Conservation (phyloP, 1,284 basidiomycete species). For the Trametes pubescens region DNA sequence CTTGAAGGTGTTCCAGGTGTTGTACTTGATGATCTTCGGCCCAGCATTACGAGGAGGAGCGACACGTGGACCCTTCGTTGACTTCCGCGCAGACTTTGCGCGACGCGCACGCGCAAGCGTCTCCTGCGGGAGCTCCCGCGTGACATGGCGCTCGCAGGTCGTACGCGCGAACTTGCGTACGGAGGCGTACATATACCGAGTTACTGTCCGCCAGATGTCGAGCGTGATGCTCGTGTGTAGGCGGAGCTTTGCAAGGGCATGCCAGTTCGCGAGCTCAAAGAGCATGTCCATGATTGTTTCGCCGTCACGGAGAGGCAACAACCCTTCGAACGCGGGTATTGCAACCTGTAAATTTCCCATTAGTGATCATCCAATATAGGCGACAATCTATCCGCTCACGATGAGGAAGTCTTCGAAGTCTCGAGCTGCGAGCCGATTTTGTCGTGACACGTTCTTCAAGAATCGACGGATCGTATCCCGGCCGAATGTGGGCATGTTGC, state of each 20-base stretch:
- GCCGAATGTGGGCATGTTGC: no score
- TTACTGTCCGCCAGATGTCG: no score
- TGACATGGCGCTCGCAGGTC: conserved; percentile 29
- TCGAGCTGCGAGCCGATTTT: background rate
- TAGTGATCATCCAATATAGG: no score
- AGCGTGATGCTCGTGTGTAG: conserved; percentile 39
- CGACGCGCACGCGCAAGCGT: conserved; percentile 25
- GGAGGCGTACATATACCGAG: no score
- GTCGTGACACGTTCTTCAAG: background rate
- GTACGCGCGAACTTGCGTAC: no score
- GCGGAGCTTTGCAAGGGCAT: conserved; percentile 39
- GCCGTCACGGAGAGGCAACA: no score
- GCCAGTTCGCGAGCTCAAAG: background rate
- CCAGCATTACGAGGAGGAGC: no score
- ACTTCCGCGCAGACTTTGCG: background rate
- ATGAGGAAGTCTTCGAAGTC: background rate
- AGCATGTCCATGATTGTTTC: background rate
- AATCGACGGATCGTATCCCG: background rate
- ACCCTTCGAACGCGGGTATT: no score
- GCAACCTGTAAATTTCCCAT: no score
- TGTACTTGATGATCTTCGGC: background rate
- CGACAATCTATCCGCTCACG: background rate
- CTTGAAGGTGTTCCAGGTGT: conserved; percentile 30
- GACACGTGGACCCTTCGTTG: background rate
- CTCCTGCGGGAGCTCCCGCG: conserved; percentile 41